Percentiles rank a stretch among this genome's conserved stretches.
Evolutionary conservation across 805 yeast genomes (phyloP).

Genomic region (Kodamaea fukazawae): DNA sequence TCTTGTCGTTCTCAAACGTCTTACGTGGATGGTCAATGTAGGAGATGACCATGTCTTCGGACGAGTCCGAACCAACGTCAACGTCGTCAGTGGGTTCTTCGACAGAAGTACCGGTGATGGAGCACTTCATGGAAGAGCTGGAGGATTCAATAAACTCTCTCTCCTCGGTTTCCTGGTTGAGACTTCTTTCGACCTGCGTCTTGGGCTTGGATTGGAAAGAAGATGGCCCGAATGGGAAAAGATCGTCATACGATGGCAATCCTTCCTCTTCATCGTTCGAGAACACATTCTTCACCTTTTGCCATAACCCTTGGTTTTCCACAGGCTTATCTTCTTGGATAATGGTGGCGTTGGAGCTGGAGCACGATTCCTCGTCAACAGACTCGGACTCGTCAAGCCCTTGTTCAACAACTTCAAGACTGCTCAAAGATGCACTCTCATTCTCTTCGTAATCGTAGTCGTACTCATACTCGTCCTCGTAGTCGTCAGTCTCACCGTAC

Average conservation of each 20-base stretch:
- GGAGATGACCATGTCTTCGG: slow-evolving; percentile 44
- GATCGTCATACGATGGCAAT: slow-evolving; percentile 72
- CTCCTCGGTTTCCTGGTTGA: slow-evolving; percentile 21
- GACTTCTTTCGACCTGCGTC: slow-evolving; percentile 29
- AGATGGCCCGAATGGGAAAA: slow-evolving; percentile 55
- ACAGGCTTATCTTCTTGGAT: slow-evolving; percentile 4
- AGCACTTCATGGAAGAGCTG: slow-evolving; percentile 2
- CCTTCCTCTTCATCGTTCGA: slow-evolving; percentile 30
- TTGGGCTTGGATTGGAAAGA: slow-evolving; percentile 29
- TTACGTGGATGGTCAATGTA: slow-evolving; percentile 45
- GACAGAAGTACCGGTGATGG: slow-evolving; percentile 9
- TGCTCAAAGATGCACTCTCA: slow-evolving; percentile 1
- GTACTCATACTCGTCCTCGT: slow-evolving; percentile 18
- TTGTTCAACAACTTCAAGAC: background rate
- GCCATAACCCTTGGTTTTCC: slow-evolving; percentile 34
- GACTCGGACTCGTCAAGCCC: background rate
- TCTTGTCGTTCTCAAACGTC: slow-evolving; percentile 66
- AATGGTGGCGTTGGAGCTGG: slow-evolving; percentile 5
- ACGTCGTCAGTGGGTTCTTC: slow-evolving; percentile 24
- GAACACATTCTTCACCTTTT: slow-evolving; percentile 42
- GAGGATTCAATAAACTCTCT: slow-evolving; percentile 4
- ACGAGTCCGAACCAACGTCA: slow-evolving; percentile 38
- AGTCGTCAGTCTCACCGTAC: slow-evolving; percentile 31
- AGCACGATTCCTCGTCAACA: slow-evolving; percentile 3
- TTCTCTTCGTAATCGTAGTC: slow-evolving; percentile 15